Percentiles rank a stretch among this genome's conserved stretches.
These are phyloP conservation scores for Psilocybe azurescens DNA, from an alignment of 768 basidiomycete species.

Conservation along the genomic window DNA sequence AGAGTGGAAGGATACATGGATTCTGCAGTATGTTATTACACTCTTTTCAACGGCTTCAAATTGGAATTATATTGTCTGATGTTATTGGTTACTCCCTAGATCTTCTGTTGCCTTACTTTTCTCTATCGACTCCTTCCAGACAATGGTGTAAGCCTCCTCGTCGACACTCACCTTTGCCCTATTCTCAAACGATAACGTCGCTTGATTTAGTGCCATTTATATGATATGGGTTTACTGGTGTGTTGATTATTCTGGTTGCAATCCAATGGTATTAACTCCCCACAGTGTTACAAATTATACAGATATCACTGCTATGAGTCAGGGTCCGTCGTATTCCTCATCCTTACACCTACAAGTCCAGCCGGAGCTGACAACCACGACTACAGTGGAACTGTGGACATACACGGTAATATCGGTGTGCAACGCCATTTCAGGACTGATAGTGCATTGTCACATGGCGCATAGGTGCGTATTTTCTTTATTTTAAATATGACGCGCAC, in stretches of 20 bases:
- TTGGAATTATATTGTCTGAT: no score
- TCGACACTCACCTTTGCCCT: conserved; percentile 8
- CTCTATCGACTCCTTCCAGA: conserved; percentile 8
- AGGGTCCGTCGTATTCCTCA: conserved; percentile 3
- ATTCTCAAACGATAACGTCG: not conserved
- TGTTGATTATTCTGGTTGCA: not conserved
- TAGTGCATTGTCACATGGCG: conserved; percentile 41
- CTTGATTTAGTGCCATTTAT: conserved; percentile 27
- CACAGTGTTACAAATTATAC: conserved; percentile 17
- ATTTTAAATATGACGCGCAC: not conserved
- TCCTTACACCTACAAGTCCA: no score
- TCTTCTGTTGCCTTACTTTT: not conserved
- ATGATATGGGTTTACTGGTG: conserved; percentile 32
- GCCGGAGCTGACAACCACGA: not conserved
- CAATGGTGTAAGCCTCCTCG: conserved; percentile 32
- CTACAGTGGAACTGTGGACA: conserved; percentile 37
- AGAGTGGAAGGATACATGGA: conserved; percentile 33
- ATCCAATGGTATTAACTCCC: not conserved
- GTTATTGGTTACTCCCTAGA: not conserved
- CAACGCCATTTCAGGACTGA: conserved; percentile 37
- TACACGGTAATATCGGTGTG: conserved; percentile 40
- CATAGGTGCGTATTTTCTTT: conserved; percentile 26
- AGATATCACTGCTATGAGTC: conserved; percentile 12
- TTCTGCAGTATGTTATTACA: conserved; percentile 8
- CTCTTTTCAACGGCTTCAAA: not conserved